Evolutionary conservation across 345 rosid genomes (phyloP), one percentile per base, ranked within the genome.

Genomic region (Dipteronia sinensis): DNA sequence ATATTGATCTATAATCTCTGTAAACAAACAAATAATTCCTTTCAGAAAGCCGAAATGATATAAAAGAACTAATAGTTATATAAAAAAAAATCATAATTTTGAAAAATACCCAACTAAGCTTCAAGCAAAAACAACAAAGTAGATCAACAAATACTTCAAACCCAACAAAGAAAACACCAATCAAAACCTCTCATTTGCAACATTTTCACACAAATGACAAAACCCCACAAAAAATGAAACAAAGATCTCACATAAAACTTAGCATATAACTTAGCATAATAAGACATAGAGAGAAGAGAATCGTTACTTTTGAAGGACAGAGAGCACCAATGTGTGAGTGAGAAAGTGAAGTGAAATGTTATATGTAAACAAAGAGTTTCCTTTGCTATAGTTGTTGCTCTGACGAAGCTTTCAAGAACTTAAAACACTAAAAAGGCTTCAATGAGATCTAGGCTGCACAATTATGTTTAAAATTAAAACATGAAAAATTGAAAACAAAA

Each of bases 271-370:
- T 7, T 63, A 56, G 70, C 5, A 55, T 6, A 51, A 1, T 76
- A 55, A 46, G 62, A 20, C 49, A 51, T n/a, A 55, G 71, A 66
- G 71, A n/a, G 71, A n/a, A 70, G 73, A 63, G 22, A 56, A 10
- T 0, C 0, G 70, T 53, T 47, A 78, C 85, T 82, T 71, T 22
- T 23, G 78, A 31, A 65, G 72, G 71, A 77, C 55, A 63, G 68
- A 56, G 76, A 67, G 76, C 83, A 81, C 80, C 87, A 81, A 81
- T 65, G 75, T 34, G 80, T 19, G 20, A 42, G 34, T n/a, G n/a
- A n/a, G n/a, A 1, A 25, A 61, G 67, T 22, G 20, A 20, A 55
- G 19, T 71, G n/a, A n/a, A n/a, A n/a, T n/a, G n/a, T n/a, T n/a
- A 75, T 44, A 68, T 17, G 64, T 20, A 59, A n/a, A n/a, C 19